A percentile compares a stretch with the other conserved stretches of the same genome.
Conservation (phyloP, 371 early-diverging fungal species). For the Mortierella polycephala region DNA sequence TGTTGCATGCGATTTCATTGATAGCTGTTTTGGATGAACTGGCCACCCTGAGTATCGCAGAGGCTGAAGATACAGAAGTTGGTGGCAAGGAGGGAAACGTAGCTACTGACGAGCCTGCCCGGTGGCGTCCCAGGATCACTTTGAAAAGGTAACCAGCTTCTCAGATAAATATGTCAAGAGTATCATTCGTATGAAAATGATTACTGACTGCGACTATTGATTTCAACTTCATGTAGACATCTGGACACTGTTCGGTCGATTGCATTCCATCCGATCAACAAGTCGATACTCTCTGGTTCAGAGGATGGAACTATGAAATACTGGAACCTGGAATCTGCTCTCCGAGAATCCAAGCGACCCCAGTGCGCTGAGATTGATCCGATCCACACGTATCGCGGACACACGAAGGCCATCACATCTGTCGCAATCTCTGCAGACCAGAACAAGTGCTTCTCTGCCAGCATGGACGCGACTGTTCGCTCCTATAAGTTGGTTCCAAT, state of each 20-base stretch:
- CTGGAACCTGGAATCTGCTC: slow-evolving; percentile 70
- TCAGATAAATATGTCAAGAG: background rate
- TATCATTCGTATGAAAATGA: background rate
- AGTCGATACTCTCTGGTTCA: slow-evolving; percentile 76
- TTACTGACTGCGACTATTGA: background rate
- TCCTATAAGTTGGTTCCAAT: slow-evolving; percentile 79
- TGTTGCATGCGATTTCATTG: too few relatives aligned
- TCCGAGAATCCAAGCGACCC: slow-evolving; percentile 18
- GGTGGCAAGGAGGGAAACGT: slow-evolving; percentile 8
- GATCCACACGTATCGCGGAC: slow-evolving; percentile 83
- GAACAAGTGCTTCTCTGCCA: slow-evolving; percentile 74
- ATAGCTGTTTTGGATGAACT: slow-evolving; percentile 55
- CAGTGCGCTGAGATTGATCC: slow-evolving; percentile 71
- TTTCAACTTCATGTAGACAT: slow-evolving; percentile 66
- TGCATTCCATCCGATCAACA: slow-evolving; percentile 73
- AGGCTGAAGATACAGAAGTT: slow-evolving; percentile 28
- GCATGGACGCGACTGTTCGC: slow-evolving; percentile 80
- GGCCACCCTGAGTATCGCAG: slow-evolving; percentile 46
- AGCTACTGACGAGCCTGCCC: slow-evolving; percentile 20
- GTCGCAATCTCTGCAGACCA: slow-evolving; percentile 73
- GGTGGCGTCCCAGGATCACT: slow-evolving; percentile 70
- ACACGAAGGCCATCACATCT: slow-evolving; percentile 74
- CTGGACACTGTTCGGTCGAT: slow-evolving; percentile 82
- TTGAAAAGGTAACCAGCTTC: slow-evolving; percentile 63
- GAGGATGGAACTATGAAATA: slow-evolving; percentile 89